These are phyloP conservation scores for Penicillium sp. DNA, from an alignment of 2,329 filamentous ascomycete genomes.

Conservation along the genomic window DNA sequence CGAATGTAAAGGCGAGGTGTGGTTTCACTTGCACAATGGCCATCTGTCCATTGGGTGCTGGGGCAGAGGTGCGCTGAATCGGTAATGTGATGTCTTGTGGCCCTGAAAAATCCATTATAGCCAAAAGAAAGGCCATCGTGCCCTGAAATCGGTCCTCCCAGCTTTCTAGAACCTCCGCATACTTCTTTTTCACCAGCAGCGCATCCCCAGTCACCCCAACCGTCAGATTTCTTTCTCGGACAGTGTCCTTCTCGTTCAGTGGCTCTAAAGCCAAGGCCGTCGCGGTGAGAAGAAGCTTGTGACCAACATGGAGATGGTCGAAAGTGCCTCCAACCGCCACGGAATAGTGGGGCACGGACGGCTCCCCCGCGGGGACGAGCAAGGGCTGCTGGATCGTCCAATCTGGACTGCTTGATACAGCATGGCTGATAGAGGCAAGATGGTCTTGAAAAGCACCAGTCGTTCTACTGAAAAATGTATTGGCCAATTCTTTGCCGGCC, in stretches of 20 bases:
- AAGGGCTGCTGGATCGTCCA: slow-evolving; percentile 21
- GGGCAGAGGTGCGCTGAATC: slow-evolving; percentile 30
- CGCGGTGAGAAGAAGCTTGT: slow-evolving; percentile 93
- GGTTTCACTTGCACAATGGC: slow-evolving; percentile 49
- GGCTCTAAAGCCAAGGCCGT: slow-evolving; percentile 65
- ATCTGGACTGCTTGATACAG: slow-evolving; percentile 19
- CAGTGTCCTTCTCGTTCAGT: slow-evolving; percentile 29
- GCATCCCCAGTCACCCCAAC: slow-evolving; percentile 86
- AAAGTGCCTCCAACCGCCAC: slow-evolving; percentile 90
- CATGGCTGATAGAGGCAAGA: slow-evolving; percentile 16
- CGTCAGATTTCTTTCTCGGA: slow-evolving; percentile 55
- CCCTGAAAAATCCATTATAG: slow-evolving; percentile 52
- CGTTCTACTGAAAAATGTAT: slow-evolving; percentile 27
- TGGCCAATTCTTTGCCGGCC: slow-evolving; percentile 24
- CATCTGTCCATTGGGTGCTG: slow-evolving; percentile 38
- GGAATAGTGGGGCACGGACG: slow-evolving; percentile 45
- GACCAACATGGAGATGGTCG: slow-evolving; percentile 89
- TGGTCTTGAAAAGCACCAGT: slow-evolving; percentile 1
- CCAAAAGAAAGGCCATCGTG: slow-evolving; percentile 64
- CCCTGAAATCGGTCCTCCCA: slow-evolving; percentile 69
- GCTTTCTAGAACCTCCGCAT: slow-evolving; percentile 69
- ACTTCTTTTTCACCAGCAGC: slow-evolving; percentile 83
- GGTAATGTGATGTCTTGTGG: slow-evolving; percentile 30
- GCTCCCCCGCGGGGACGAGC: slow-evolving; percentile 19
- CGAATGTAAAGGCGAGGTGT: slow-evolving; percentile 66